Percentiles rank a stretch among this genome's conserved stretches.
phyloP scores from a whole-genome alignment of 2,329 filamentous ascomycete species.

The Fusarium equiseti region DNA sequence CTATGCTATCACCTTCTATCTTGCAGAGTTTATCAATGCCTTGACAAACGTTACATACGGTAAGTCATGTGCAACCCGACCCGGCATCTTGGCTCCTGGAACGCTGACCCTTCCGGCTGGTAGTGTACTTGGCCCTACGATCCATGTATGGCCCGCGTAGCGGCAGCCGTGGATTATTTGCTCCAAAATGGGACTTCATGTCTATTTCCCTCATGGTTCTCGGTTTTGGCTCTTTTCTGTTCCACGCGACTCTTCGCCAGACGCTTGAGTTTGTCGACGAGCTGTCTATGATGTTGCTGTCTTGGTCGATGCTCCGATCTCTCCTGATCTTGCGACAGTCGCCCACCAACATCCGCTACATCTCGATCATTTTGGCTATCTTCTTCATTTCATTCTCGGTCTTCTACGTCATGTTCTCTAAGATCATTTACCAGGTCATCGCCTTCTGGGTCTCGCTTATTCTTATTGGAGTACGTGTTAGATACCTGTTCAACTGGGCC shows the following conservation, averaged over 20 bases:
- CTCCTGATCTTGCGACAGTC: conserved; percentile 60
- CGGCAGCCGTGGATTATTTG: conserved; percentile 48
- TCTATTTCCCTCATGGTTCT: conserved; percentile 56
- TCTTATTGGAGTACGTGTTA: conserved; percentile 50
- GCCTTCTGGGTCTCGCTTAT: conserved; percentile 53
- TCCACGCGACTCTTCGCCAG: conserved; percentile 60
- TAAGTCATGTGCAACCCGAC: conserved; percentile 52
- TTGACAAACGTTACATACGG: conserved; percentile 56
- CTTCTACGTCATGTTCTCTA: conserved; percentile 57
- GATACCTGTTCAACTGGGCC: conserved; percentile 52
- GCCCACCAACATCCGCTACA: conserved; percentile 46
- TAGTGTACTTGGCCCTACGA: conserved; percentile 58
- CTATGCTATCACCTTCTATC: conserved; percentile 57
- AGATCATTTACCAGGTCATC: conserved; percentile 59
- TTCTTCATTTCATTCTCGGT: conserved; percentile 57
- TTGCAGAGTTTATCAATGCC: conserved; percentile 60
- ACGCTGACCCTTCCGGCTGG: conserved; percentile 9
- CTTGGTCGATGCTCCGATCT: conserved; percentile 64
- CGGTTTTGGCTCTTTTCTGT: conserved; percentile 58
- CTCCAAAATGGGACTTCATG: conserved; percentile 55
- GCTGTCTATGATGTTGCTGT: conserved; percentile 68
- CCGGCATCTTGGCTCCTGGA: not conserved
- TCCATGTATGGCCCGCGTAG: conserved; percentile 53
- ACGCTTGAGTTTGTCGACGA: conserved; percentile 64
- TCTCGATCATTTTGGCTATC: conserved; percentile 55